A percentile compares a stretch with the other conserved stretches of the same genome.
These are phyloP conservation scores for Oehlia diaphana DNA, from an alignment of 192 early-diverging fungal species.

Conservation along the genomic window DNA sequence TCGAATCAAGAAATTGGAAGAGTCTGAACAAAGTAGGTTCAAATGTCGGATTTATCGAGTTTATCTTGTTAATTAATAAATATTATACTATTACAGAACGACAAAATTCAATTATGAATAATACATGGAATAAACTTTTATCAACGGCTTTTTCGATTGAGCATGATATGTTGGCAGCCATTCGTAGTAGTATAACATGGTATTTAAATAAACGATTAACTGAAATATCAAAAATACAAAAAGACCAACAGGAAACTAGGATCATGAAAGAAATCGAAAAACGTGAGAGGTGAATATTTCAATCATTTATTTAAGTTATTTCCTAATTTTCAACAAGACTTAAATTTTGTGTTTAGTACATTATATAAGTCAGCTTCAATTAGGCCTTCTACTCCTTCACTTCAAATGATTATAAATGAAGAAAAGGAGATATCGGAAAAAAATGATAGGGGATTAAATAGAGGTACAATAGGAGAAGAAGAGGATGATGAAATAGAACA, in stretches of 20 bases:
- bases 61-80: background rate
- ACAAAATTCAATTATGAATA: conserved; percentile 22
- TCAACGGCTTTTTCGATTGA: background rate
- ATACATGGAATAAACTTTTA: conserved; percentile 18
- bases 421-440: background rate
- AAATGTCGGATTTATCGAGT: background rate
- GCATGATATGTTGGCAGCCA: conserved; percentile 61
- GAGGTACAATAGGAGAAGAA: conserved; percentile 22
- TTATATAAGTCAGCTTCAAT: conserved; percentile 4
- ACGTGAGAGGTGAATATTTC: conserved; percentile 52
- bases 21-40: conserved; percentile 43
- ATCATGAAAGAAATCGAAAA: conserved; percentile 67
- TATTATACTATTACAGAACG: conserved; percentile 1
- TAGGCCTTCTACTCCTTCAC: conserved; percentile 14
- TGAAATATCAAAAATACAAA: conserved; percentile 64
- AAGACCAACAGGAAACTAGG: conserved; percentile 68
- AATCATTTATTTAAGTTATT: conserved; percentile 13
- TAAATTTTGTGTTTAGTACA: background rate
- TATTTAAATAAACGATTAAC: conserved; percentile 67
- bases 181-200: conserved; percentile 69
- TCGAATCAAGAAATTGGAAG: conserved; percentile 58
- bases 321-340: background rate
- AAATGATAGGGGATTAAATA: background rate
- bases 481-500: conserved; percentile 51
- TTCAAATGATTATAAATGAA: conserved; percentile 25